phyloP scores from a whole-genome alignment of 73 alveolate genomes.

The Symbiodinium natans region DNA sequence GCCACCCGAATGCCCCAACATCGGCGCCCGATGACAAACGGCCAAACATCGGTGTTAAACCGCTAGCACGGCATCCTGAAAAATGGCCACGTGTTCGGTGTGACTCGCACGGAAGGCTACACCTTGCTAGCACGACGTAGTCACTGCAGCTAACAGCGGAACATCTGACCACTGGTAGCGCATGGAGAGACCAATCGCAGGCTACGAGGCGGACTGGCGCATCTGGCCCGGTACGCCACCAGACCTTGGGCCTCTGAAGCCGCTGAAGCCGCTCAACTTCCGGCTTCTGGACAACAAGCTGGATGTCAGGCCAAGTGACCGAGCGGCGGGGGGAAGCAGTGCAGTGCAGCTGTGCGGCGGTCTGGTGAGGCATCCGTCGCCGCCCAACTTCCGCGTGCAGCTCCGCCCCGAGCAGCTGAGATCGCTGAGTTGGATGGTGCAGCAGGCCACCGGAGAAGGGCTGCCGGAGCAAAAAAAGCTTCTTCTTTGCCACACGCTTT shows the following conservation, averaged over 20 bases:
- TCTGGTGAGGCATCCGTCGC: constrained; percentile 14
- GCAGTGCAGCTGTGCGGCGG: not conserved
- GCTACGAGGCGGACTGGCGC: constrained; percentile 93
- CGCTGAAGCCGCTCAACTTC: not conserved
- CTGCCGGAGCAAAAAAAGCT: not conserved
- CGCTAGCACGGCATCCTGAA: too few species aligned
- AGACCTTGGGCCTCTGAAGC: not conserved
- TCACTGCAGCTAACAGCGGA: too few species aligned
- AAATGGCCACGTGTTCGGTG: too few species aligned
- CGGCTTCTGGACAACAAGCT: constrained; percentile 85
- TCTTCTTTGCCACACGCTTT: too few species aligned
- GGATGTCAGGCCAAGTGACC: constrained; percentile 45
- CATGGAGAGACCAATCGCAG: too few species aligned
- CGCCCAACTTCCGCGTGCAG: not conserved
- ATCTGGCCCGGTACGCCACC: not conserved
- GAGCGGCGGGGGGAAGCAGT: not conserved
- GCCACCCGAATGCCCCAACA: too few species aligned
- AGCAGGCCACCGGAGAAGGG: not conserved
- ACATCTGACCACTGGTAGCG: too few species aligned
- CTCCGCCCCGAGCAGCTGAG: constrained; percentile 82
- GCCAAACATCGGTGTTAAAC: too few species aligned
- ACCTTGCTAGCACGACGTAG: too few species aligned
- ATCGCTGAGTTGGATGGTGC: constrained; percentile 64
- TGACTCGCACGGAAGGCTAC: too few species aligned
- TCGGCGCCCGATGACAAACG: too few species aligned